Evolutionary conservation across 345 rosid species (phyloP).

Genomic region (Raphanus raphanistrum): DNA sequence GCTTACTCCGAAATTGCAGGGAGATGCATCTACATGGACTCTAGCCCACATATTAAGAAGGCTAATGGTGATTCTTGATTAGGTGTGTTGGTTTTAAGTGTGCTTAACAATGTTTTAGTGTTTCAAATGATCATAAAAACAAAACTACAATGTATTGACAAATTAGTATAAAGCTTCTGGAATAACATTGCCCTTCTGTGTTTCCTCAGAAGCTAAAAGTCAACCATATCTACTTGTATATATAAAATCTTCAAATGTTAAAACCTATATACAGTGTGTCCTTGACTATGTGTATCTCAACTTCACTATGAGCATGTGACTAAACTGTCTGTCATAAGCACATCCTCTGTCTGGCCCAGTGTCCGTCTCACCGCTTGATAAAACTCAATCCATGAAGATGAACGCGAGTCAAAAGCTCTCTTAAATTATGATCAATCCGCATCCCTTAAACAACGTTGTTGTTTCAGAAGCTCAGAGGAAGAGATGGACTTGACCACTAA

Average conservation of each 20-base stretch:
- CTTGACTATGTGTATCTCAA: conserved; percentile 5
- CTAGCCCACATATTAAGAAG: not conserved
- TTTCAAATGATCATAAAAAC: conserved; percentile 23
- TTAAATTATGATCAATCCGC: no score
- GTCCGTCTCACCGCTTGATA: conserved; percentile 72
- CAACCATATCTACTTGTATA: conserved; percentile 20
- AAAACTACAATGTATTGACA: conserved; percentile 32
- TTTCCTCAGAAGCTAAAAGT: conserved; percentile 13
- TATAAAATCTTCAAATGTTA: conserved; percentile 26
- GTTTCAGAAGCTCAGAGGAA: no score
- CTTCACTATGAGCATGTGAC: conserved; percentile 62
- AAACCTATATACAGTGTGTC: conserved; percentile 28
- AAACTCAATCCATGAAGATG: conserved; percentile 74
- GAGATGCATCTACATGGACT: conserved; percentile 21
- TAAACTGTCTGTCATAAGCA: conserved; percentile 54
- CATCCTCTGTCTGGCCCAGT: conserved; percentile 46
- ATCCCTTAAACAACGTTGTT: no score
- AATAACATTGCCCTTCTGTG: conserved; percentile 20
- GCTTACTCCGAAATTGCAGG: conserved; percentile 23
- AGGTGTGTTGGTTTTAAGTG: conserved; percentile 18
- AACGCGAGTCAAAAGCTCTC: conserved; percentile 37
- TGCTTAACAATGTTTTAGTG: conserved; percentile 9
- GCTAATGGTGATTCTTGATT: conserved; percentile 18
- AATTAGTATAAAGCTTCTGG: conserved; percentile 23
- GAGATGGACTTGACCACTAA: no score